A percentile compares a stretch with the other conserved stretches of the same genome.
phyloP scores from a whole-genome alignment of 345 rosid species.

The Rhizophora apiculata region DNA sequence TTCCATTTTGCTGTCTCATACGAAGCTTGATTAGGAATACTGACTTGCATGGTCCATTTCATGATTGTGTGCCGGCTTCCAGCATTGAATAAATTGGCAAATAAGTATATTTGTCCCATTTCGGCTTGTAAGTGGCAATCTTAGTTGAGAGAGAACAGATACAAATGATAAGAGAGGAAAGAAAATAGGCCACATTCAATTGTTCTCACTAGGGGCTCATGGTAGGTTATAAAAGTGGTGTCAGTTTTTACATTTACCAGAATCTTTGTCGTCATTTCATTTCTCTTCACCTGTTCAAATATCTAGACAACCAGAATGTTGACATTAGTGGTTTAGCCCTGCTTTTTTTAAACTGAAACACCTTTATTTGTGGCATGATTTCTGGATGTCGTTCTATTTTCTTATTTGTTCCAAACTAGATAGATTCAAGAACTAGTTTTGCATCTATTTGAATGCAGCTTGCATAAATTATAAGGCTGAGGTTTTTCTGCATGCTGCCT shows the following conservation, averaged over 20 bases:
- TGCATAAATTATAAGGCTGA: no score
- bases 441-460: background rate
- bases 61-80: no score
- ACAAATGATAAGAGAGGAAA: background rate
- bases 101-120: no score
- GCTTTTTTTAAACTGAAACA: background rate
- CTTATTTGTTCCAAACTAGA: background rate
- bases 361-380: background rate
- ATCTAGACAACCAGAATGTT: background rate
- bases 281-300: background rate
- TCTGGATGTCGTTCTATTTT: background rate
- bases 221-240: background rate
- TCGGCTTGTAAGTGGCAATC: background rate
- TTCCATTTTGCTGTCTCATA: background rate
- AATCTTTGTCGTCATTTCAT: background rate
- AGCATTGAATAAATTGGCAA: no score
- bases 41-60: no score
- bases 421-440: background rate
- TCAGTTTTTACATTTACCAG: background rate
- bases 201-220: background rate
- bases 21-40: no score
- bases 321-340: background rate
- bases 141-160: background rate
- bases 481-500: slow-evolving; percentile 3
- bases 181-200: background rate